phyloP scores from a whole-genome alignment of 2,329 filamentous ascomycete genomes.

The Botrytis medusae region DNA sequence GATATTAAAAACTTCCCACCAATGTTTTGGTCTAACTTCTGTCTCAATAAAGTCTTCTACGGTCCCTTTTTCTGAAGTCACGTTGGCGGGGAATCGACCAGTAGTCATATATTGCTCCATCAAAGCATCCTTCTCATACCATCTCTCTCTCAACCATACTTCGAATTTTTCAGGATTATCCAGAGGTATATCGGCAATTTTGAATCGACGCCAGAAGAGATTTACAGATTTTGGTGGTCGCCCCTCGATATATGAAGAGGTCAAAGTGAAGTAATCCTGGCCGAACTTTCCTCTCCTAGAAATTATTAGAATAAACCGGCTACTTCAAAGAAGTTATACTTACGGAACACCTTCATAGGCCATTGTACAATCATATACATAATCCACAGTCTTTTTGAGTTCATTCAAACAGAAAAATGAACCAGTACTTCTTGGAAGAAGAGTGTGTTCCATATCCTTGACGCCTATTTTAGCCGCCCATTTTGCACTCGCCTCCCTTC shows the following conservation, averaged over 20 bases:
- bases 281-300: slow-evolving; percentile 69
- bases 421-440: slow-evolving; percentile 79
- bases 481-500: slow-evolving; percentile 65
- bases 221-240: slow-evolving; percentile 92
- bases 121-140: slow-evolving; percentile 88
- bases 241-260: slow-evolving; percentile 84
- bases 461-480: slow-evolving; percentile 78
- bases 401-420: slow-evolving; percentile 77
- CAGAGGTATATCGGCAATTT: slow-evolving; percentile 76
- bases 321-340: slow-evolving; percentile 41
- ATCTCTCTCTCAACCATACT: slow-evolving; percentile 78
- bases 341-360: slow-evolving; percentile 93
- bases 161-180: slow-evolving; percentile 75
- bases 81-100: slow-evolving; percentile 67
- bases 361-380: slow-evolving; percentile 90
- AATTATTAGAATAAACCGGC: slow-evolving; percentile 13
- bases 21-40: slow-evolving; percentile 37
- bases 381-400: slow-evolving; percentile 71
- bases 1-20: slow-evolving; percentile 39
- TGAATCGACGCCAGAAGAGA: slow-evolving; percentile 91
- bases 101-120: slow-evolving; percentile 79
- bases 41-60: slow-evolving; percentile 38
- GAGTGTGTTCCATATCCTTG: slow-evolving; percentile 69
- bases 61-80: slow-evolving; percentile 24
- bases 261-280: slow-evolving; percentile 86